Conservation (phyloP, 2,329 filamentous ascomycete species). For the Magnaporthiopsis rhizophila region DNA sequence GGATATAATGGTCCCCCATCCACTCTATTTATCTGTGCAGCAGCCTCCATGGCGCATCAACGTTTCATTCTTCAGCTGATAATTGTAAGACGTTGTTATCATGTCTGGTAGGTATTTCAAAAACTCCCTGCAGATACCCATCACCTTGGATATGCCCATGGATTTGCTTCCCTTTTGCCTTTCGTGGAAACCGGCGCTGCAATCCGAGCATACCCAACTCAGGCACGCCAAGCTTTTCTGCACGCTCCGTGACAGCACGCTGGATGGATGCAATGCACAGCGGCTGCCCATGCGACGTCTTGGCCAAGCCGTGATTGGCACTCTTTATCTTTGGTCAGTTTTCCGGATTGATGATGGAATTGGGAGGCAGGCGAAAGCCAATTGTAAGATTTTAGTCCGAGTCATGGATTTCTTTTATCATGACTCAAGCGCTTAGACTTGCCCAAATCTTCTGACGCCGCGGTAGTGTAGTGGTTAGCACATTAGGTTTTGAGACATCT, state of each 20-base stretch:
- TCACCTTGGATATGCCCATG: no score
- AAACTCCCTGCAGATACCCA: no score
- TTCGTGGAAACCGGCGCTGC: neutral
- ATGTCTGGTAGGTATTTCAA: no score
- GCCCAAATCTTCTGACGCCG: neutral
- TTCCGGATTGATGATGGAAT: no score
- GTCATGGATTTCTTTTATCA: no score
- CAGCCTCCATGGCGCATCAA: neutral
- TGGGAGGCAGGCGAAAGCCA: no score
- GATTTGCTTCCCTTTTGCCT: neutral
- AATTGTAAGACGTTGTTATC: no score
- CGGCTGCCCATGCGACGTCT: no score
- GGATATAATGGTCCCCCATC: neutral
- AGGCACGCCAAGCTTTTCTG: no score
- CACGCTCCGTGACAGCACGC: neutral
- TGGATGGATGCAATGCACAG: neutral
- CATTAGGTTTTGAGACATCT: slow-evolving; percentile 4
- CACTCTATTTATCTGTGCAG: neutral
- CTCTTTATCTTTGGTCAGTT: no score
- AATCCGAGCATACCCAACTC: neutral
- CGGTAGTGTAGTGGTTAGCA: slow-evolving; percentile 3
- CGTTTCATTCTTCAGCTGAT: neutral
- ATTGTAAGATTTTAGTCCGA: no score
- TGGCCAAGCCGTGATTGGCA: no score
- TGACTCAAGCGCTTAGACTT: neutral